phyloP scores from a whole-genome alignment of 2,329 filamentous ascomycete genomes.

The Cytospora piceicola region DNA sequence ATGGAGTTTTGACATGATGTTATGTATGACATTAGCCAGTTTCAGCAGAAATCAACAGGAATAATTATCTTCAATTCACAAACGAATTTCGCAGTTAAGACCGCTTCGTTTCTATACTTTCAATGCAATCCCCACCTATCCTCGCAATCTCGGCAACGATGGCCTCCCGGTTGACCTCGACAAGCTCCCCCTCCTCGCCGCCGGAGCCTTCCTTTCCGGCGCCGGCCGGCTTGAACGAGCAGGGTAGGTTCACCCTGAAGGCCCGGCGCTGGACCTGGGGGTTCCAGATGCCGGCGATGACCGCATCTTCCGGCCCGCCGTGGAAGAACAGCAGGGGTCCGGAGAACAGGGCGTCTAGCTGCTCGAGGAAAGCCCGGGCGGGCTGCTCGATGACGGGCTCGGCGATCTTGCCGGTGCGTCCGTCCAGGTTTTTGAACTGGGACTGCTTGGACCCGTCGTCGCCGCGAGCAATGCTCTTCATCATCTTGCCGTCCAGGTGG shows the following conservation, averaged over 20 bases:
- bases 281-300: conserved; percentile 64
- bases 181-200: conserved; percentile 49
- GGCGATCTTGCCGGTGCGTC: conserved; percentile 51
- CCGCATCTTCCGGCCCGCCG: conserved; percentile 59
- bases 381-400: conserved; percentile 63
- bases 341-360: conserved; percentile 69
- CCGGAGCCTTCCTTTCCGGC: conserved; percentile 36
- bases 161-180: conserved; percentile 68
- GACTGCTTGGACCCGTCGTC: conserved; percentile 44
- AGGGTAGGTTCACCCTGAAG: conserved; percentile 74
- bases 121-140: conserved; percentile 69
- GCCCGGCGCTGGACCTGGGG: conserved; percentile 57
- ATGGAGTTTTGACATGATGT: too few relatives aligned
- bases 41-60: not conserved
- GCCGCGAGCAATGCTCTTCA: conserved; percentile 46
- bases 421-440: conserved; percentile 81
- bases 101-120: conserved; percentile 59
- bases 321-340: conserved; percentile 80
- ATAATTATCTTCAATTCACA: not conserved
- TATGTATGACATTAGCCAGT: not conserved
- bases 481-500: conserved; percentile 63
- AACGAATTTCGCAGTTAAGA: not conserved
- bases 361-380: conserved; percentile 64
- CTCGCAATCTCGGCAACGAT: conserved; percentile 75
- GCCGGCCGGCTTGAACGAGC: conserved; percentile 62